Conservation (phyloP, 2,329 filamentous ascomycete species). For the Talaromyces sp. region DNA sequence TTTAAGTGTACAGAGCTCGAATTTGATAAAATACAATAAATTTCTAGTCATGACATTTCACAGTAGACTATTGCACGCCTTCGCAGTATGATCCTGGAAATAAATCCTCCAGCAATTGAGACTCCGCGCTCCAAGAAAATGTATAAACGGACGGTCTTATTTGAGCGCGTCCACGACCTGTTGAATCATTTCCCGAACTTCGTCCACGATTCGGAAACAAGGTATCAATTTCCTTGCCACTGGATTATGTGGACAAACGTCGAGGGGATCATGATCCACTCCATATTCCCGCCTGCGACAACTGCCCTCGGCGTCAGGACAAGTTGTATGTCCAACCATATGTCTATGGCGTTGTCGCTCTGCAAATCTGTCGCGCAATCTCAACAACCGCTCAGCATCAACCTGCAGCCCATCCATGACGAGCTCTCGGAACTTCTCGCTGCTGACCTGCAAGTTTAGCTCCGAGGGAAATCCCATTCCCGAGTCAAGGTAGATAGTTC, state of each 20-base stretch:
- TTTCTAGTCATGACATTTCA: no score
- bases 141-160: not conserved
- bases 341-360: conserved; percentile 31
- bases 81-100: no score
- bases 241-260: conserved; percentile 30
- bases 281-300: conserved; percentile 28
- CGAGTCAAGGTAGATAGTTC: conserved; percentile 15
- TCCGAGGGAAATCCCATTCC: conserved; percentile 11
- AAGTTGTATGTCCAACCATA: conserved; percentile 30
- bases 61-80: no score
- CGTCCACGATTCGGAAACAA: conserved; percentile 34
- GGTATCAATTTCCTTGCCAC: conserved; percentile 27
- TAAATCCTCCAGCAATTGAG: not conserved
- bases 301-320: conserved; percentile 26
- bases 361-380: conserved; percentile 26
- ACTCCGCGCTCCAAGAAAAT: not conserved
- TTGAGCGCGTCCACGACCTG: conserved; percentile 22
- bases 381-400: conserved; percentile 22
- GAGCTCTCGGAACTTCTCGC: conserved; percentile 13
- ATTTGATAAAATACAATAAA: no score
- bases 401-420: conserved; percentile 17
- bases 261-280: conserved; percentile 27
- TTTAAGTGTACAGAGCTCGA: no score
- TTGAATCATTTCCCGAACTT: conserved; percentile 29
- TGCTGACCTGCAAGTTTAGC: conserved; percentile 16